Evolutionary conservation across 2,329 filamentous ascomycete species (phyloP), one percentile per base, ranked within the genome.

Genomic region (Diplodia seriata): DNA sequence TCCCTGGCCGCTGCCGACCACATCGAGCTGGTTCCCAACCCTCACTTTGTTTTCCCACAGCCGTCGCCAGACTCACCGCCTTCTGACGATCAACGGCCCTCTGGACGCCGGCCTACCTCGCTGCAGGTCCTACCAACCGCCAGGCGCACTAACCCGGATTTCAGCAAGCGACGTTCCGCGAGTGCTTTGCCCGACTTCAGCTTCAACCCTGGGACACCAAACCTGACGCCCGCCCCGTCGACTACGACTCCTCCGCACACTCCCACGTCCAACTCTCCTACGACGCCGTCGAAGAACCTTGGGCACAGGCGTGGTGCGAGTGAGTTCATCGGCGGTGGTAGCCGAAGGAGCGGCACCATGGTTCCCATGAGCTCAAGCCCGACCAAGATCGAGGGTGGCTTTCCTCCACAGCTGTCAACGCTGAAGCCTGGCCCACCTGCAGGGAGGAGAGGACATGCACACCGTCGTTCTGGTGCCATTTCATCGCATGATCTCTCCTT

Each of bases 281-380:
- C 75, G 15, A 80, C 81, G 33, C 84, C 89, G 20, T 82, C 85
- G 23, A 84, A 87, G 69, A 81, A 85, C 29, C 80, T 81, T 38
- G 88, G 89, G 26, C 91, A 93, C 75, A 86, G 90, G 73, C 87
- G 94, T 74, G 91, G 91, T 66, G 91, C 89, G 33, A 97, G 93
- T 76, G 93, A 97, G 76, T 93, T 96, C 74, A 91, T 96, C 56
- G 92, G 92, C 47, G 91, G 91, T 8, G 90, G 90, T 72, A 80
- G 80, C 53, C 80, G 82, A 3, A 26, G 57, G 73, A 71, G 78
- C 73, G 81, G 83, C 74, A 75, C 79, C 80, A 85, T 71, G 82
- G 87, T 72, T 78, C 84, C 79, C 81, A 84, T 91, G 80, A 91
- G 87, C 77, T 86, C 87, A 14, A 93, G 89, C 73, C 89, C 90